A percentile compares a stretch with the other conserved stretches of the same genome.
phyloP scores from a whole-genome alignment of 1,284 basidiomycete species.

The Apiotrichum siamense region DNA sequence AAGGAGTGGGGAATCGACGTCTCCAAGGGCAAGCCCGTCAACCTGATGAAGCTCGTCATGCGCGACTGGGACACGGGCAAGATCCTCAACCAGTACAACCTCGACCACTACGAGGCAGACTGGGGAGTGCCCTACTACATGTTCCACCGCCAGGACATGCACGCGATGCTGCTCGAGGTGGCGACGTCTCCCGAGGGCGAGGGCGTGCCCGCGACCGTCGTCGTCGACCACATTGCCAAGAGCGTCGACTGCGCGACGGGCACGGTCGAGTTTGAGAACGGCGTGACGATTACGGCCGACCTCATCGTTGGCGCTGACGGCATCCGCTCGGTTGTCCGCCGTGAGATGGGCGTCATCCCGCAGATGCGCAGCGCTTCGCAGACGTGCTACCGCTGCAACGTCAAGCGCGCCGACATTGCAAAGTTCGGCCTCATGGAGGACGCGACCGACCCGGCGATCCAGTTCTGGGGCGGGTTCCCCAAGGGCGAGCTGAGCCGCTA shows the following conservation, averaged over 20 bases:
- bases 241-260: constrained; percentile 34
- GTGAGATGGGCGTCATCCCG: constrained; percentile 30
- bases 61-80: constrained; percentile 38
- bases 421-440: constrained; percentile 39
- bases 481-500: constrained; percentile 30
- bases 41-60: constrained; percentile 35
- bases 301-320: constrained; percentile 46
- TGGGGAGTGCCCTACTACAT: constrained; percentile 40
- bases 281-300: constrained; percentile 34
- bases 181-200: constrained; percentile 32
- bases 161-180: constrained; percentile 35
- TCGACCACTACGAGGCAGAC: constrained; percentile 32
- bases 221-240: constrained; percentile 39
- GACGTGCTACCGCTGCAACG: constrained; percentile 48
- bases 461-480: constrained; percentile 46
- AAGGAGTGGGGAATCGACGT: constrained; percentile 36
- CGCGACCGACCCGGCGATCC: constrained; percentile 41
- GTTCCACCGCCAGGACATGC: constrained; percentile 46
- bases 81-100: constrained; percentile 31
- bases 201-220: constrained; percentile 29
- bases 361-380: constrained; percentile 40
- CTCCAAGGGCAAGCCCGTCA: constrained; percentile 26
- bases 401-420: constrained; percentile 32
- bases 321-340: constrained; percentile 35
- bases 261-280: constrained; percentile 41